Base-by-base conservation (phyloP, 2,329 filamentous ascomycete genomes). In the Fusarium sp. region DNA sequence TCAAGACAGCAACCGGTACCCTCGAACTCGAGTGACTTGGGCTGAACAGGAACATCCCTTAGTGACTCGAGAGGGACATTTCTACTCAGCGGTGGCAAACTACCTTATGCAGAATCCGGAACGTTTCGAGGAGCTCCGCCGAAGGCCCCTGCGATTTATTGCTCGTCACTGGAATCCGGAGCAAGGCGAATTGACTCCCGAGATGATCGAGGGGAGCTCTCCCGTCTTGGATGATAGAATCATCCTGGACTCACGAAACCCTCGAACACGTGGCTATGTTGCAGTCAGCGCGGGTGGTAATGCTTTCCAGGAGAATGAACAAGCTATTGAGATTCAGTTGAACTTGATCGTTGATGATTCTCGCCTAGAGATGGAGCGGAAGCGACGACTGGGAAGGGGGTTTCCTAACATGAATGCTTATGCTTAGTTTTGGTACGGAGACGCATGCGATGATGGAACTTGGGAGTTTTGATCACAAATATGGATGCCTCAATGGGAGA, bases 401-500 rank as follows among this genome's bases (percentile, higher is more conserved):
- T n/a, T n/a, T n/a, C n/a, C n/a, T n/a, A n/a, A n/a, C 3, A 36
- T 18, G 18, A 28, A 28, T 47, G 18, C 3, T 15, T 8, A 28
- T 0, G 18, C 3, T 15, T 8, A 28, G 0, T 24, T 11, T 14
- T 35, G n/a, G 30, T 35, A 35, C 1, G 4, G 12, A 20, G 17
- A 15, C 20, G 8, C 30, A 2, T 35, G 30, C 2, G 6, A 20
- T 8, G 22, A 51, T 35, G n/a, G 30, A 51, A 51, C n/a, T 24
- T 20, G 17, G 6, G 3, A 4, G n/a, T 8, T 35, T 35, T 8
- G 1, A 24, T 35, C 30, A 32, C 30, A 4, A 6, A 24, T 3
- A 11, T 15, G 17, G 48, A 15, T 0, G 3, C 17, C 3, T 2
- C 0, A 11, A 15, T 0, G 17, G 1, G 3, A 0, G 0, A 24